Evolutionary conservation across 345 rosid species (phyloP).

Genomic region (Populus davidiana): DNA sequence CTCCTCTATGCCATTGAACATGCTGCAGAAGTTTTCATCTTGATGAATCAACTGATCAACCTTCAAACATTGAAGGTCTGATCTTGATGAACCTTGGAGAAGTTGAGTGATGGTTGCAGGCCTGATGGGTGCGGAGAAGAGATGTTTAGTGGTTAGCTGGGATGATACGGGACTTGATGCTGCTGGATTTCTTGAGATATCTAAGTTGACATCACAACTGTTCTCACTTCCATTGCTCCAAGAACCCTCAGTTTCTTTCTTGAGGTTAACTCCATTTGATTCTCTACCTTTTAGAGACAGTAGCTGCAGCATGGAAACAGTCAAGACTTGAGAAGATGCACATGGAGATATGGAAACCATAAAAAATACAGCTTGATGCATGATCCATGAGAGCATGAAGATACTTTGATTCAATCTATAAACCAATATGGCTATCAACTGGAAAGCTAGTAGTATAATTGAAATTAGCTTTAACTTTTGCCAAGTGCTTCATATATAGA

Average conservation of each 20-base stretch:
- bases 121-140: conserved; percentile 54
- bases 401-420: neutral
- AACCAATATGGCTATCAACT: conserved; percentile 19
- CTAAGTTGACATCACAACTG: conserved; percentile 52
- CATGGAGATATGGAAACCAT: too few species aligned
- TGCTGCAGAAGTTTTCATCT: conserved; percentile 50
- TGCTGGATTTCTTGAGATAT: conserved; percentile 43
- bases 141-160: conserved; percentile 37
- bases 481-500: conserved; percentile 18
- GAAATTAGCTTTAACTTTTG: conserved; percentile 15
- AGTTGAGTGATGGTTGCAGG: conserved; percentile 44
- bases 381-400: neutral
- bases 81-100: conserved; percentile 44
- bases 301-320: conserved; percentile 35
- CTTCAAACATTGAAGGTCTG: conserved; percentile 43
- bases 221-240: conserved; percentile 74
- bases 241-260: conserved; percentile 60
- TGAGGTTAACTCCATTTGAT: conserved; percentile 39
- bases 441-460: conserved; percentile 6
- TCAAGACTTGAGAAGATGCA: too few species aligned
- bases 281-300: conserved; percentile 52
- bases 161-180: conserved; percentile 41
- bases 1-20: conserved; percentile 71
- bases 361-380: too few species aligned
- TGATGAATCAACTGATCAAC: conserved; percentile 52